Conservation (phyloP, 495 filamentous ascomycete genomes). For the Podospora australis region DNA sequence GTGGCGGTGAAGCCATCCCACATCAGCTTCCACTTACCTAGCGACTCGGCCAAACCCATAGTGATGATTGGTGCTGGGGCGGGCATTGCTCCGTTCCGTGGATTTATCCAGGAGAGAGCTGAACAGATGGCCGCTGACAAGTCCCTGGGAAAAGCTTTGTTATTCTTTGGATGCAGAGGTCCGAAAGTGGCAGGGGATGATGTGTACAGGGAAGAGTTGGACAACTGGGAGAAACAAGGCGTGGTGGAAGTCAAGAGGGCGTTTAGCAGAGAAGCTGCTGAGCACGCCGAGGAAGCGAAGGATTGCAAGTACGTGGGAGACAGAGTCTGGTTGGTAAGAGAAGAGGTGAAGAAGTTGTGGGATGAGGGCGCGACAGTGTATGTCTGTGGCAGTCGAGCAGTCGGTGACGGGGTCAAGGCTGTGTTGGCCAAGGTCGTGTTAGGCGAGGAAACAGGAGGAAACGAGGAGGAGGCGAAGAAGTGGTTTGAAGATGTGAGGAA, state of each 20-base stretch:
- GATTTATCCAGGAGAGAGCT: constrained; percentile 63
- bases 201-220: constrained; percentile 55
- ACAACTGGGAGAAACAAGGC: constrained; percentile 51
- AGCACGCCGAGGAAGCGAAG: constrained; percentile 19
- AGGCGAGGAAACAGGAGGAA: constrained; percentile 33
- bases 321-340: constrained; percentile 45
- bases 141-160: constrained; percentile 49
- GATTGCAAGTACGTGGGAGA: constrained; percentile 59
- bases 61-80: constrained; percentile 55
- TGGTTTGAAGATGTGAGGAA: constrained; percentile 55
- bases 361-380: constrained; percentile 55
- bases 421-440: constrained; percentile 38
- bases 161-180: constrained; percentile 60
- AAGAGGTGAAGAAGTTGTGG: constrained; percentile 49
- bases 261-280: constrained; percentile 37
- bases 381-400: constrained; percentile 57
- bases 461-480: constrained; percentile 27
- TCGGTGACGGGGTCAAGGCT: constrained; percentile 54
- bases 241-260: constrained; percentile 53
- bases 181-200: constrained; percentile 52
- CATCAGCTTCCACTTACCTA: constrained; percentile 60
- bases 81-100: constrained; percentile 62
- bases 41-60: constrained; percentile 52
- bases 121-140: constrained; percentile 46
- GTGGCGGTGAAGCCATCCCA: constrained; percentile 54